Conservation (phyloP, 208 protist species). For the Acanthamoeba healyi region DNA sequence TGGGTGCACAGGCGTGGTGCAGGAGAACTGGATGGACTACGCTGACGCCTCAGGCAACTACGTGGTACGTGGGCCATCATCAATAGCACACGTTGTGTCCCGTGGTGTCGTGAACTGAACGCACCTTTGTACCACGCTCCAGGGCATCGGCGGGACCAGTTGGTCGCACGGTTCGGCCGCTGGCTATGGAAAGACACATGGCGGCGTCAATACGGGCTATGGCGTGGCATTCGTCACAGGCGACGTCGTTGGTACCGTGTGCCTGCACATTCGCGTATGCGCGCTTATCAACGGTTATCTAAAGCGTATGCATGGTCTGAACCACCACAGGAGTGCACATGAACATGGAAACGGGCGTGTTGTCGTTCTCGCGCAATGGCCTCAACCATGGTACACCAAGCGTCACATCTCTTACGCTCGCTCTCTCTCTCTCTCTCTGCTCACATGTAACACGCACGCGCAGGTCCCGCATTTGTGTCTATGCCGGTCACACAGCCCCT, state of each 20-base stretch:
- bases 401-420: not conserved
- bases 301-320: not conserved
- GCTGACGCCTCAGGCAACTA: not conserved
- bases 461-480: not conserved
- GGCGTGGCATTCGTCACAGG: not conserved
- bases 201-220: not conserved
- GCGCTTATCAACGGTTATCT: no score
- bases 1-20: not conserved
- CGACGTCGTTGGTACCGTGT: constrained; percentile 17
- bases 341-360: not conserved
- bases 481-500: not conserved
- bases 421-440: no score
- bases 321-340: not conserved
- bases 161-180: not conserved
- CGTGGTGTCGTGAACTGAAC: not conserved
- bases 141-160: not conserved
- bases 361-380: not conserved
- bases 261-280: no score
- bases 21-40: not conserved
- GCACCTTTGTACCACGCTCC: not conserved
- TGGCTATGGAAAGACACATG: not conserved
- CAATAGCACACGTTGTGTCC: not conserved
- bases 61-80: not conserved
- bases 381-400: not conserved
- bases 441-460: no score